phyloP scores from a whole-genome alignment of 2,329 filamentous ascomycete genomes.

The Diaporthe citrichinensis region DNA sequence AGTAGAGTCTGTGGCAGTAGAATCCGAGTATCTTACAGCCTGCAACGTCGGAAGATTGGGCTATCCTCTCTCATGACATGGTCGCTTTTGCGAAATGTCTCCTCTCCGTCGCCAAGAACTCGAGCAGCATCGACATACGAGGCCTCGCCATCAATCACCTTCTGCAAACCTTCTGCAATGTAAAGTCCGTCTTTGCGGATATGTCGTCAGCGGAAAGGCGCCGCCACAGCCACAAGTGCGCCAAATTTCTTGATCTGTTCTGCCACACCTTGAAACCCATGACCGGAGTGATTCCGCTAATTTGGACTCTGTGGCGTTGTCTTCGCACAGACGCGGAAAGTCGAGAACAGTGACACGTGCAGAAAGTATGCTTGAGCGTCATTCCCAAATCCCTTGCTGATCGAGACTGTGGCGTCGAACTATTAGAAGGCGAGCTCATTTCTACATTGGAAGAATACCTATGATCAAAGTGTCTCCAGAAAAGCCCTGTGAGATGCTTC shows the following conservation, averaged over 20 bases:
- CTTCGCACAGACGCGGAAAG: background rate
- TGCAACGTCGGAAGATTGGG: background rate
- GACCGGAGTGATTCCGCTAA: background rate
- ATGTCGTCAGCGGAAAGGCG: constrained; percentile 16
- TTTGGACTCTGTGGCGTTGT: background rate
- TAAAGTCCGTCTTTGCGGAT: background rate
- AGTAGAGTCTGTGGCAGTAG: background rate
- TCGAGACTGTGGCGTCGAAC: background rate
- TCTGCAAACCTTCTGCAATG: background rate
- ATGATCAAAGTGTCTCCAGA: background rate
- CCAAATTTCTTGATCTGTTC: background rate
- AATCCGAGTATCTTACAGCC: background rate
- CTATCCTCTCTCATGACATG: background rate
- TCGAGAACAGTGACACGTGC: background rate
- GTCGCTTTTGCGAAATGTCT: background rate
- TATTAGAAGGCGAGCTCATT: background rate
- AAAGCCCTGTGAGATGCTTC: background rate
- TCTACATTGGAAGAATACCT: background rate
- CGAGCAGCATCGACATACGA: background rate
- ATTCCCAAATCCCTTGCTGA: background rate
- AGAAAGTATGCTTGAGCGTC: background rate
- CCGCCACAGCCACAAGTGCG: constrained; percentile 5
- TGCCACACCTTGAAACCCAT: background rate
- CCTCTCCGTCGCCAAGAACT: background rate
- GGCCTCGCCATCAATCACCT: background rate